phyloP scores from a whole-genome alignment of 495 filamentous ascomycete species.

The Penicillium bovifimosum region DNA sequence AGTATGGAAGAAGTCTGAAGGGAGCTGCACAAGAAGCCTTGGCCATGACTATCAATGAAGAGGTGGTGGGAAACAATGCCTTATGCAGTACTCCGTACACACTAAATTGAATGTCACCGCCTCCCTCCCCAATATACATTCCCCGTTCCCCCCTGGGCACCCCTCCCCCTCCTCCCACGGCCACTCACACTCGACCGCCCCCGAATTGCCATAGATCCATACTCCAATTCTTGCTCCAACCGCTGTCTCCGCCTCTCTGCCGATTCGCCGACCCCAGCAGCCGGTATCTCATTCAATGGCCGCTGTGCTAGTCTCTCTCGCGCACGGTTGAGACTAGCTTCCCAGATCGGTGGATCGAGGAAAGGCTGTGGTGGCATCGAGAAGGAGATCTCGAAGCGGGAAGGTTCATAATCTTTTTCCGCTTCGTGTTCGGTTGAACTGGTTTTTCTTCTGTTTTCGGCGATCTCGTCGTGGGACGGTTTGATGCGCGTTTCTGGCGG shows the following conservation, averaged over 20 bases:
- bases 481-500: conserved; percentile 21
- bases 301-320: neutral
- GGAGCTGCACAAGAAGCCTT: too few relatives aligned
- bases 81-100: neutral
- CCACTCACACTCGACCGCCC: conserved; percentile 22
- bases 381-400: conserved; percentile 14
- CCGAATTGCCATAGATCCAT: conserved; percentile 32
- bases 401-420: neutral
- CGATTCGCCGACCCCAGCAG: neutral
- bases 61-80: too few relatives aligned
- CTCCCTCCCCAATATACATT: conserved; percentile 14
- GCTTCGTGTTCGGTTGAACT: neutral
- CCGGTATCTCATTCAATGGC: neutral
- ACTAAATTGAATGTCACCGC: too few relatives aligned
- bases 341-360: conserved; percentile 22
- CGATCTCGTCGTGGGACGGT: neutral
- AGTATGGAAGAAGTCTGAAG: neutral
- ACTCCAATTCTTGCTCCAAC: conserved; percentile 25
- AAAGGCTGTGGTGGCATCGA: conserved; percentile 19
- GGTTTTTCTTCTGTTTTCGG: neutral
- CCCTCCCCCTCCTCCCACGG: conserved; percentile 15
- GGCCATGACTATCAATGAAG: too few relatives aligned
- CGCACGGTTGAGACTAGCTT: conserved; percentile 18
- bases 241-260: conserved; percentile 16
- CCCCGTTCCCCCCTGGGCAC: conserved; percentile 7